A percentile compares a stretch with the other conserved stretches of the same genome.
Conservation (phyloP, 176 grass and related monocot species). For the Avena insularis region DNA sequence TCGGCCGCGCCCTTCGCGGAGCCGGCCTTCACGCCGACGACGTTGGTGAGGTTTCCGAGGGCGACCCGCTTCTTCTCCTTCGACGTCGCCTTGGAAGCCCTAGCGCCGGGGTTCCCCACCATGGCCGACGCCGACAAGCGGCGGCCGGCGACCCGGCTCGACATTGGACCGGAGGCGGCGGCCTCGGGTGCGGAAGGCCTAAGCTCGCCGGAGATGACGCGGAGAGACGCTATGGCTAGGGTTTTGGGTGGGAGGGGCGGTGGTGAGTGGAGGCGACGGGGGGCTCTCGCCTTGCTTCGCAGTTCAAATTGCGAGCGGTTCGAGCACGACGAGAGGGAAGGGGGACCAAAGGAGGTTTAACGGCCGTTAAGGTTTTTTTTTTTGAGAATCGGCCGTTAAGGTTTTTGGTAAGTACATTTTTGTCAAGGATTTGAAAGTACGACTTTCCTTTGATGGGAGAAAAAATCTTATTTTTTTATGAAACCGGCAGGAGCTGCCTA, state of each 20-base stretch:
- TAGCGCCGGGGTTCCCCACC: not conserved
- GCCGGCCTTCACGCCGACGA: constrained; percentile 31
- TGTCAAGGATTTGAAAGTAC: too few species aligned
- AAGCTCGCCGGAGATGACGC: not conserved
- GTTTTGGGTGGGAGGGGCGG: not conserved
- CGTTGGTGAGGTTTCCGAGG: constrained; percentile 49
- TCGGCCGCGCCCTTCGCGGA: not conserved
- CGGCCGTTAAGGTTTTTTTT: too few species aligned
- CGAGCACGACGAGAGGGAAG: not conserved
- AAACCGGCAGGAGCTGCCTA: too few species aligned
- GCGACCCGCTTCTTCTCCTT: constrained; percentile 21
- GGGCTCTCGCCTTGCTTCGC: not conserved
- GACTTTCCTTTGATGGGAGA: too few species aligned
- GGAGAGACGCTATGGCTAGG: constrained; percentile 14
- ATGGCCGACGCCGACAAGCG: constrained; percentile 36
- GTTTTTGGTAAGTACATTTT: too few species aligned
- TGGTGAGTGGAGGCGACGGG: not conserved
- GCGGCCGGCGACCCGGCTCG: not conserved
- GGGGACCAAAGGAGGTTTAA: not conserved
- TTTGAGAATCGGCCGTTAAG: too few species aligned
- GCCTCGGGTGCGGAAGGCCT: not conserved
- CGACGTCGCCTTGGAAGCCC: constrained; percentile 10
- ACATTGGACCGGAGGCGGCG: constrained; percentile 6
- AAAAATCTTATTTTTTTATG: too few species aligned
- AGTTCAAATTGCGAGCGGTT: not conserved